Base-by-base conservation (phyloP, 2,329 filamentous ascomycete species). In the Alternaria panax region DNA sequence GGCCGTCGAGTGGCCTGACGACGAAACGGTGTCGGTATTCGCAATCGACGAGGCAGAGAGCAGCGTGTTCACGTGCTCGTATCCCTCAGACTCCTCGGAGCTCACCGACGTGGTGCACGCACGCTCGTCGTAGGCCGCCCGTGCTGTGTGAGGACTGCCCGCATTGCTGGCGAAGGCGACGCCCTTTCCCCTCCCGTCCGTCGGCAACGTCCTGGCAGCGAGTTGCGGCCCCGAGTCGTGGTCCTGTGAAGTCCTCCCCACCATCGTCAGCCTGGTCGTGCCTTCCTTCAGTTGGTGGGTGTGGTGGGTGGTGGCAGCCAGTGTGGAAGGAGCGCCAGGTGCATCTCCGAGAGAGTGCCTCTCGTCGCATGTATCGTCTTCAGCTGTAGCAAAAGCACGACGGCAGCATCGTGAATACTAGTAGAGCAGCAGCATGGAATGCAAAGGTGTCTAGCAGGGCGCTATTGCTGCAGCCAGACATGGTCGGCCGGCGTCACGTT, bases 11-110 rank as follows among this genome's bases (percentile, higher is more conserved):
- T 71, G 58, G 47, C 60, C 72, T 5, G 66, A 71, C 32, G 72
- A 72, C 14, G 74, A 71, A n/a, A 72, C 64, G 11, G 71, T 68
- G 56, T 72, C 70, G 22, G 66, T 66, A 48, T 70, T 67, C 18
- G 62, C 70, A 6, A 71, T 62, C 7, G 73, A 75, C n/a, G 72
- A 73, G 41, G 73, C 72, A 7, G 73, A 75, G 34, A 72, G 67
- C 51, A 74, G 67, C 14, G 69, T 71, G 53, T 72, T 64, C 50
- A 60, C 54, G 48, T 64, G 64, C 16, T 73, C 53, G 25, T 60
- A 54, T 7, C 43, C 57, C 20, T 45, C 34, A 1, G 46, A 57
- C 24, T 60, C 53, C 14, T 56, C 52, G 7, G 52, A 56, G 64
- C 66, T 72, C 60, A 70, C 32, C 22, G 71, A 75, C 3, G 60